Evolutionary conservation across 495 filamentous ascomycete species (phyloP), one percentile per base, ranked within the genome.

Genomic region (Podospora tetraspora): DNA sequence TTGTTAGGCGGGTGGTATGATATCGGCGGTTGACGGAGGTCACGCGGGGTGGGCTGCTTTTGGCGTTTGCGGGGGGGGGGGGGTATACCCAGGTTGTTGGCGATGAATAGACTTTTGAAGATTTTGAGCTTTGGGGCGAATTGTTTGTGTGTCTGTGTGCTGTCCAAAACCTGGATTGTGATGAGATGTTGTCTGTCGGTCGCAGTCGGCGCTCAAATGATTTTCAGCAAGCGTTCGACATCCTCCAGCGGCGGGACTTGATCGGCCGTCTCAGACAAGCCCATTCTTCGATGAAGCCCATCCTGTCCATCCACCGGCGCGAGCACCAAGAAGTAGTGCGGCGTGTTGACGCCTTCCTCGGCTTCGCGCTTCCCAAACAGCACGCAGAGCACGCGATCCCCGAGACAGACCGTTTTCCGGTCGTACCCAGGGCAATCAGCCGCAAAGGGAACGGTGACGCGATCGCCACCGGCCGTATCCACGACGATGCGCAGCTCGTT

Each of bases 181-280:
- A n/a, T 25, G 10, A 13, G 24, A 60, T 29, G 19, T 12, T 60
- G 59, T 19, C 3, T 60, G 59, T 19, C 9, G 22, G 16, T 19
- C 4, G 4, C 4, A 43, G 16, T 19, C 11, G 10, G 13, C 16
- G 13, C n/a, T 52, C n/a, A 68, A 24, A 68, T 24, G 7, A 68
- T 58, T 21, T 63, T 63, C 27, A 68, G 10, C 8, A 21, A 21
- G 7, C 43, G 9, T n/a, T 43, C 59, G 8, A 60, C 68, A 23
- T 59, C 22, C 6, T 63, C 65, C 27, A 68, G 60, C 13, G 63
- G 9, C 30, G 19, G 9, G 11, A 68, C 13, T 8, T 34, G 29
- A 21, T 30, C 67, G 1, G 63, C 69, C 27, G 69, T 69, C 67
- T 71, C 66, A 11, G 52, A 69, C 11, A 71, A 71, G 8, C 70